Base-by-base conservation (phyloP, 768 basidiomycete species). In the Coprinellus micaceus region DNA sequence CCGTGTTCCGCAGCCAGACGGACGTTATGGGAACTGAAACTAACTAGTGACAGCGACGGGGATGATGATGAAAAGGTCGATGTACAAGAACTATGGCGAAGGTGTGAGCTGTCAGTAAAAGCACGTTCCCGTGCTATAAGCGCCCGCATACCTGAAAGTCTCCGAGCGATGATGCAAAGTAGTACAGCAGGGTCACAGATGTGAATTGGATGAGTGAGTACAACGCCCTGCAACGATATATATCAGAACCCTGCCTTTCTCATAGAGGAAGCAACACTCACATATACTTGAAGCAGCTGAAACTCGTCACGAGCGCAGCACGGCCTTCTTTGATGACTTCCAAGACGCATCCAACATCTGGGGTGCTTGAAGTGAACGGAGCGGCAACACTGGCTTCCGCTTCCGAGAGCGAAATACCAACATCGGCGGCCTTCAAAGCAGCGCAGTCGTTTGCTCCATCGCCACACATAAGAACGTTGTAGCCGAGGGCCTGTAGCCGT, bases 251-350 rank as follows among this genome's bases (percentile, higher is more conserved):
- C 5, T 4, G 15, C 11, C 21, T 49, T 40, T 21, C 45, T 28
- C 39, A 33, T 39, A 13, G 44, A 21, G 29, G 25, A n/a, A 28
- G 22, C 12, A 21, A 17, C 33, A 77, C 91, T 71, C 63, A 95
- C 96, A 99, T 99, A 66, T 98, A 99, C 72, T 99, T 99, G 85
- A 99, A 99, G 74, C 96, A 98, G 62, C 94, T 95, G 73, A 99
- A 99, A 69, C 94, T 96, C 1, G 97, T 98, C 52, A 97, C 96
- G 52, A 99, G 77, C 1, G 97, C 96, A 7, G 94, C 92, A 43
- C 97, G 81, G 7, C 97, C 97, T 67, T 99, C 96, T 65, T 88
- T 93, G 75, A 99, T 95, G 51, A 99, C 90, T 63, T 98, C 94
- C 28, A 98, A 79, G 43, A 98, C 92, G 67, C 97, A 99, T 41